These are phyloP conservation scores for Fusarium albosuccineum DNA, from an alignment of 2,329 filamentous ascomycete species.

Conservation along the genomic window DNA sequence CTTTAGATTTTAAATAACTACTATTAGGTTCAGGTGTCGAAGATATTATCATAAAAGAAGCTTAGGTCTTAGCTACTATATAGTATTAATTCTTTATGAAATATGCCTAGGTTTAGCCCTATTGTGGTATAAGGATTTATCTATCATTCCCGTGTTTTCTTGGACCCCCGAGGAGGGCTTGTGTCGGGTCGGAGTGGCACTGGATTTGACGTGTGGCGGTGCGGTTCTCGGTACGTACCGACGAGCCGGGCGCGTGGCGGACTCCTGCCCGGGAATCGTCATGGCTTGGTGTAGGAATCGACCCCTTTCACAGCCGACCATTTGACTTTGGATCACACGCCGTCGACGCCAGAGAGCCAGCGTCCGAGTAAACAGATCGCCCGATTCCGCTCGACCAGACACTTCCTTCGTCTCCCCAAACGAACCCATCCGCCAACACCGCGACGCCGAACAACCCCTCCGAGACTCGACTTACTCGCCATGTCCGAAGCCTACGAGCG, in stretches of 20 bases:
- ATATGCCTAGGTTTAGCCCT: too few species aligned
- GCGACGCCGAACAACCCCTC: not conserved
- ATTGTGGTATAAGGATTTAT: too few species aligned
- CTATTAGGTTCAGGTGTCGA: too few species aligned
- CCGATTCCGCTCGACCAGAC: not conserved
- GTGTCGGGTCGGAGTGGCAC: slow-evolving; percentile 4
- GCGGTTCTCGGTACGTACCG: slow-evolving; percentile 24
- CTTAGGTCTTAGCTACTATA: too few species aligned
- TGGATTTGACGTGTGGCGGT: slow-evolving; percentile 32
- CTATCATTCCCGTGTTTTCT: too few species aligned
- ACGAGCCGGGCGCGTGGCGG: slow-evolving; percentile 26
- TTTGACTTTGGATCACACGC: slow-evolving; percentile 6
- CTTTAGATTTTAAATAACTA: too few species aligned
- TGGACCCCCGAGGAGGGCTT: too few species aligned
- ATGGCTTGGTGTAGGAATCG: slow-evolving; percentile 30
- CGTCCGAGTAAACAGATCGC: not conserved
- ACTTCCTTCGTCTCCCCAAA: not conserved
- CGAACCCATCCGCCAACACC: not conserved
- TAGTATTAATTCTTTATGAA: too few species aligned
- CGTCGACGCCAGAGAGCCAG: slow-evolving; percentile 3
- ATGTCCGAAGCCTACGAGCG: slow-evolving; percentile 86
- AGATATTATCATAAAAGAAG: too few species aligned
- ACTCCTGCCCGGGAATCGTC: slow-evolving; percentile 22
- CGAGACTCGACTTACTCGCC: slow-evolving; percentile 11
- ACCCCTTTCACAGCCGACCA: slow-evolving; percentile 35